Evolutionary conservation across 2,329 filamentous ascomycete species (phyloP), one percentile per base, ranked within the genome.

Genomic region (Raffaelea albimanens): DNA sequence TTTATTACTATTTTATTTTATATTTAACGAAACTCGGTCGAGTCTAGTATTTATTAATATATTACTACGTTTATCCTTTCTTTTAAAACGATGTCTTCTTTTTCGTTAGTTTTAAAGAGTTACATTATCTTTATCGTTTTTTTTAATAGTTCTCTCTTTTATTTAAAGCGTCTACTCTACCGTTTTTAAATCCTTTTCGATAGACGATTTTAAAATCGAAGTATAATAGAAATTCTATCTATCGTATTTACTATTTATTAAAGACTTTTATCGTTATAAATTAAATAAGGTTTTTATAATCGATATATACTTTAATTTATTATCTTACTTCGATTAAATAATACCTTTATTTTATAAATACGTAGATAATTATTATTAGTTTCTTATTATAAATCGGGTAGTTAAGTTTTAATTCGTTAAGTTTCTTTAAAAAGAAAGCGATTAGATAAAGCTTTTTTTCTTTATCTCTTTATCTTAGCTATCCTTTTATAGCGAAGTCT

Each of bases 361-460:
- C 58, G 50, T 46, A 53, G 38, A 48, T 57, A 40, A 54, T 53
- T 33, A 38, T 48, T 33, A 57, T 56, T 43, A 61, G 49, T 51
- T 61, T 53, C 34, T 59, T 55, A 9, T 58, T 45, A 40, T 59
- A 44, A 36, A 62, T 63, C 5, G 51, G 45, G 44, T 55, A 61
- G 38, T 62, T 63, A 5, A 56, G 39, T 40, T 57, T 46, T 29
- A 43, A 36, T 43, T 19, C 18, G 13, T n/a, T 38, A 8, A 58
- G 44, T 36, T 54, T 57, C 22, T 50, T 44, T 1, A 48, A 58
- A 16, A 41, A 53, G 33, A 51, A 57, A 0, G 39, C 44, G 2
- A 52, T 41, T 0, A 49, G 52, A 16, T 49, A 45, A 0, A 50
- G 34, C 3, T 49, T 40, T 13, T 42, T 47, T 38, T 56, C 20